These are phyloP conservation scores for Naganishia kalamii DNA, from an alignment of 768 basidiomycete genomes.

Conservation along the genomic window DNA sequence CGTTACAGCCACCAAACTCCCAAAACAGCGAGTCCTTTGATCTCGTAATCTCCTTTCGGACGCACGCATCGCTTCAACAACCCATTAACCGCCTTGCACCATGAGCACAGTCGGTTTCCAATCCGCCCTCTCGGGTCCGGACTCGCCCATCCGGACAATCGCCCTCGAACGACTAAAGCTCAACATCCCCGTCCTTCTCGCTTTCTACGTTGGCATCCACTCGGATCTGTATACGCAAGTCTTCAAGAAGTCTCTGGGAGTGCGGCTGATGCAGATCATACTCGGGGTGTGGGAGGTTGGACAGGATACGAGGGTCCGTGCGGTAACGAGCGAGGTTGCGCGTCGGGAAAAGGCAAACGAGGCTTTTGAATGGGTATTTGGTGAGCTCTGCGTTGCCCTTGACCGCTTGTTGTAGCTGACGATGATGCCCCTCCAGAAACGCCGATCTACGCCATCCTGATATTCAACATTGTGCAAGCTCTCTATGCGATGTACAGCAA, in stretches of 20 bases:
- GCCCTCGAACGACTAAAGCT: conserved; percentile 5
- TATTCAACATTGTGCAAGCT: conserved; percentile 6
- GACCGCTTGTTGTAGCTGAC: background rate
- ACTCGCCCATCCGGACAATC: conserved; percentile 1
- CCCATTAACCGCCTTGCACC: background rate
- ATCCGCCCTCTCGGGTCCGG: background rate
- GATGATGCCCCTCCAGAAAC: background rate
- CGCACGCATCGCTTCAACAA: too few species aligned
- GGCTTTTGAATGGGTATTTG: conserved; percentile 15
- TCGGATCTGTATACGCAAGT: conserved; percentile 3
- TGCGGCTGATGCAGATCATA: background rate
- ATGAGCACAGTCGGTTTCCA: background rate
- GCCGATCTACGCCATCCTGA: conserved; percentile 1
- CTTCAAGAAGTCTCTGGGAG: background rate
- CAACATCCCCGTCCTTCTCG: conserved; percentile 3
- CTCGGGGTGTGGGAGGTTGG: conserved; percentile 3
- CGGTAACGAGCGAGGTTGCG: conserved; percentile 4
- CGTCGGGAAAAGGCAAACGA: conserved; percentile 1
- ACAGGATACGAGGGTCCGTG: background rate
- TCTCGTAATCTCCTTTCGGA: too few species aligned
- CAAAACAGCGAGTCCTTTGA: too few species aligned
- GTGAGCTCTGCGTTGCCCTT: background rate
- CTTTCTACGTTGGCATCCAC: conserved; percentile 13
- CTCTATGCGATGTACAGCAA: conserved; percentile 9
- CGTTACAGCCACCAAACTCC: too few species aligned